Conservation (phyloP, 345 rosid species). For the Euphorbia peplus region DNA sequence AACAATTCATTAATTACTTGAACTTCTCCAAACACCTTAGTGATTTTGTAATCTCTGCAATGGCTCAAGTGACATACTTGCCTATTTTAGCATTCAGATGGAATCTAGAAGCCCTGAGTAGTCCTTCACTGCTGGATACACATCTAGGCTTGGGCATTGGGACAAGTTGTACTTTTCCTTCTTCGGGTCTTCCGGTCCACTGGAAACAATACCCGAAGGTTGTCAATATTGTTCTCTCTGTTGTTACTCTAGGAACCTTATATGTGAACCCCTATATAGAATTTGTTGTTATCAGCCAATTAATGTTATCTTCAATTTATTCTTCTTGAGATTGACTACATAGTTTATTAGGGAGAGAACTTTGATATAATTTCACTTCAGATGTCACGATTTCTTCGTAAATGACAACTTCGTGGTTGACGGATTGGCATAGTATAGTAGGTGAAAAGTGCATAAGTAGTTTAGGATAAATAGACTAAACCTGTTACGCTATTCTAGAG, state of each 20-base stretch:
- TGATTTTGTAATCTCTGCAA: too few species aligned
- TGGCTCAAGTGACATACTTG: background rate
- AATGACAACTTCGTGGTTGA: too few species aligned
- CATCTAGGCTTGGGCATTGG: background rate
- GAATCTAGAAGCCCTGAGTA: background rate
- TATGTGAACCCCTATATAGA: too few species aligned
- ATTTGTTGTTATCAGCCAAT: background rate
- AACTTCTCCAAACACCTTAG: too few species aligned
- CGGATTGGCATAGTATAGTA: too few species aligned
- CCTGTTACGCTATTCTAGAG: background rate
- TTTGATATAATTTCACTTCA: too few species aligned
- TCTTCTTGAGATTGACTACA: background rate
- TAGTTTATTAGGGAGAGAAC: background rate
- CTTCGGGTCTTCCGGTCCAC: background rate
- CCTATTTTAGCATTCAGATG: background rate
- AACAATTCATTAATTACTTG: too few species aligned
- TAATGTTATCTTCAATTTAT: too few species aligned
- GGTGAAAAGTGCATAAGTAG: too few species aligned
- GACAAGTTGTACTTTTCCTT: background rate
- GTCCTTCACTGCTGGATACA: background rate
- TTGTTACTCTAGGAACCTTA: background rate
- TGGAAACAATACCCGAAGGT: constrained; percentile 40
- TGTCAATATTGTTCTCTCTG: constrained; percentile 12
- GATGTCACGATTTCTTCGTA: too few species aligned
- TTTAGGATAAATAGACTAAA: constrained; percentile 2